Evolutionary conservation across 305 asterid species (phyloP).

Genomic region (Salvia sclarea): DNA sequence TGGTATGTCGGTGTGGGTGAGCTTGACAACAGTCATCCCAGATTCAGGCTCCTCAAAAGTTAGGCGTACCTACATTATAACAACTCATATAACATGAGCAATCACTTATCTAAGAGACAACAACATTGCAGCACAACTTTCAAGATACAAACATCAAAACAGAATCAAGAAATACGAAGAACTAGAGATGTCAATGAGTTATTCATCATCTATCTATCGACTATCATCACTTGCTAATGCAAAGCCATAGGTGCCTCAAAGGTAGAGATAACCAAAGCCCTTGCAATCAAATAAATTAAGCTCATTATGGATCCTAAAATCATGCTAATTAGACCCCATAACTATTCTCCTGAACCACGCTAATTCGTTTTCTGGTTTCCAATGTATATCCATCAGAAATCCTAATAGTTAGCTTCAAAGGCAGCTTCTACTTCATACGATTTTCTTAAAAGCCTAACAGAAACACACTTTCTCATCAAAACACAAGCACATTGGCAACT

Average conservation of each 20-base stretch:
- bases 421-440: not conserved
- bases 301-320: not conserved
- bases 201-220: not conserved
- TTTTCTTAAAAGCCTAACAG: not conserved
- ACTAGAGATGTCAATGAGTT: not conserved
- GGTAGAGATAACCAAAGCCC: too few relatives aligned
- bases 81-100: conserved; percentile 3
- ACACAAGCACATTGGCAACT: not conserved
- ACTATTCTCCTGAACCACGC: not conserved
- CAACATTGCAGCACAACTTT: not conserved
- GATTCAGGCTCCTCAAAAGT: conserved; percentile 85
- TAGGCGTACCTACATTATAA: conserved; percentile 62
- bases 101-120: not conserved
- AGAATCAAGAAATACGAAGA: conserved; percentile 8
- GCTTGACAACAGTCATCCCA: conserved; percentile 68
- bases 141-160: not conserved
- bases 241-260: too few relatives aligned
- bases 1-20: conserved; percentile 80
- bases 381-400: not conserved
- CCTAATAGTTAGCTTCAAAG: not conserved
- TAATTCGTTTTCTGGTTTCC: not conserved
- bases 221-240: not conserved
- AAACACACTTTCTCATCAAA: not conserved
- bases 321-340: not conserved
- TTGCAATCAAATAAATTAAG: too few relatives aligned